phyloP scores from a whole-genome alignment of 2,329 filamentous ascomycete species.

The Elsinoe ampelina region DNA sequence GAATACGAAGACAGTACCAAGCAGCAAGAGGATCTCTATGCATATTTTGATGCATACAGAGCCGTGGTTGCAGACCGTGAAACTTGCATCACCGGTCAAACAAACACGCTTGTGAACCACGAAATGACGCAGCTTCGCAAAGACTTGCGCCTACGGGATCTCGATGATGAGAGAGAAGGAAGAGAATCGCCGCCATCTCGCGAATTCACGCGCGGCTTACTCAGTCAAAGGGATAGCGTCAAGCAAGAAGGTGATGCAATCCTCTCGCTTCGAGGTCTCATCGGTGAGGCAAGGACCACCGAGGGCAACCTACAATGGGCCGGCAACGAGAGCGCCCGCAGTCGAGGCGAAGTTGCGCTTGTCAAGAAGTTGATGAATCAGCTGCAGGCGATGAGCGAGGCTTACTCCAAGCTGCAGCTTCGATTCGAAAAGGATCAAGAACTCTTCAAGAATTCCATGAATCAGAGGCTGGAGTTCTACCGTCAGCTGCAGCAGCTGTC shows the following conservation, averaged over 20 bases:
- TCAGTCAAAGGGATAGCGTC: constrained; percentile 36
- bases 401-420: constrained; percentile 43
- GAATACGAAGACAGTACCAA: constrained; percentile 84
- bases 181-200: constrained; percentile 38
- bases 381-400: constrained; percentile 44
- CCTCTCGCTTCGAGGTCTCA: constrained; percentile 59
- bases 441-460: constrained; percentile 69
- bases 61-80: constrained; percentile 70
- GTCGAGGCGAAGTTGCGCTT: constrained; percentile 55
- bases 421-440: constrained; percentile 62
- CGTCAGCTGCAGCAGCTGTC: constrained; percentile 84
- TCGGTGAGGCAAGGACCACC: constrained; percentile 60
- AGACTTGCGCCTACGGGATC: constrained; percentile 40
- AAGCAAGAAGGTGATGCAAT: constrained; percentile 43
- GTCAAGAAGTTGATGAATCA: constrained; percentile 53
- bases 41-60: constrained; percentile 71
- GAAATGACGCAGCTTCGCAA: constrained; percentile 48
- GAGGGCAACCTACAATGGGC: constrained; percentile 51
- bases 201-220: constrained; percentile 45
- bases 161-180: background rate
- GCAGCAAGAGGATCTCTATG: constrained; percentile 79
- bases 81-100: constrained; percentile 64
- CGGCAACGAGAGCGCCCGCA: constrained; percentile 44
- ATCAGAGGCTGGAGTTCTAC: constrained; percentile 80
- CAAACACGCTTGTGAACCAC: constrained; percentile 64